Conservation (phyloP, 176 grass and related monocot genomes). For the Metroxylon sagu region DNA sequence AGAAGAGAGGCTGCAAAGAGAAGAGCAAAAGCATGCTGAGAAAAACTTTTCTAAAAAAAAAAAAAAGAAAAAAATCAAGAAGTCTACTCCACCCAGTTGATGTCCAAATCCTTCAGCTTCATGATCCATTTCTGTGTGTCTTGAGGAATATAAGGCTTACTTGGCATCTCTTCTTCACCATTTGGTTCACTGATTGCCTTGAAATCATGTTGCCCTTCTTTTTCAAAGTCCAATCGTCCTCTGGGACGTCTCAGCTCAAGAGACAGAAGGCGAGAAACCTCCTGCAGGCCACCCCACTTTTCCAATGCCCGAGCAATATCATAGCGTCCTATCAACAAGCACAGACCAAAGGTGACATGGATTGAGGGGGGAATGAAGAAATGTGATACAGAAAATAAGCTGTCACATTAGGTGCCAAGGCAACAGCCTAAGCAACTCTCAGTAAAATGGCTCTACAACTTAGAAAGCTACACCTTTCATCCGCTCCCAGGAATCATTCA, state of each 20-base stretch:
- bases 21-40: too few relatives aligned
- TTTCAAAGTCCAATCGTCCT: slow-evolving; percentile 22
- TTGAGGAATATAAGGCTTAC: slow-evolving; percentile 19
- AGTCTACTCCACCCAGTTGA: slow-evolving; percentile 54
- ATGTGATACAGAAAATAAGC: too few relatives aligned
- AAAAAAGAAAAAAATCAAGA: too few relatives aligned
- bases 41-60: too few relatives aligned
- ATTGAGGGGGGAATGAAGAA: too few relatives aligned
- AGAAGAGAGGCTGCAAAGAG: too few relatives aligned
- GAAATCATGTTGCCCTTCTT: slow-evolving; percentile 30
- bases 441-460: too few relatives aligned
- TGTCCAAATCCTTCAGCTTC: slow-evolving; percentile 71
- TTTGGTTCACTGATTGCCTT: neutral
- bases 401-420: too few relatives aligned
- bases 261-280: slow-evolving; percentile 79
- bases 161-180: slow-evolving; percentile 18
- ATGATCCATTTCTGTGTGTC: slow-evolving; percentile 56
- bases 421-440: too few relatives aligned
- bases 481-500: too few relatives aligned
- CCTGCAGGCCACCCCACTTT: slow-evolving; percentile 84
- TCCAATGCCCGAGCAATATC: slow-evolving; percentile 95
- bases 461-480: too few relatives aligned
- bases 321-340: slow-evolving; percentile 41
- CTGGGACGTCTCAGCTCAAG: slow-evolving; percentile 54
- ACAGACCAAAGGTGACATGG: neutral